Percentiles rank a stretch among this genome's conserved stretches.
These are phyloP conservation scores for Prunus mume DNA, from an alignment of 306 rosid genomes.

Conservation along the genomic window DNA sequence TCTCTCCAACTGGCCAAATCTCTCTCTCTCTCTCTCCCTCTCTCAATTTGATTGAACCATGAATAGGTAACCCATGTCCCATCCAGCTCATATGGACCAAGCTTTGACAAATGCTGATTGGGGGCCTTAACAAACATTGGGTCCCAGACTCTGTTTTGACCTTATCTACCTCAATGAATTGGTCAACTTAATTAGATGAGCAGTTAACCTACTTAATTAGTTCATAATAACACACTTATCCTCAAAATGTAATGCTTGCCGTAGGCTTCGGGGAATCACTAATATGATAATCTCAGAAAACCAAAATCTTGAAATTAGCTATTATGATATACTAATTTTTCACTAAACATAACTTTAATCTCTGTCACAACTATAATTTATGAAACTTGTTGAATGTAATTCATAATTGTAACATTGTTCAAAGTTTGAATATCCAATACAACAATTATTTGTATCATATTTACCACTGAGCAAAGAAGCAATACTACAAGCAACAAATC, in stretches of 20 bases:
- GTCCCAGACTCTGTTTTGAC: conserved; percentile 6
- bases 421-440: no score
- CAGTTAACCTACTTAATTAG: neutral
- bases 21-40: neutral
- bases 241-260: neutral
- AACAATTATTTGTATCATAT: no score
- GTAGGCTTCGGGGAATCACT: no score
- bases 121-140: conserved; percentile 6
- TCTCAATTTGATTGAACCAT: conserved; percentile 8
- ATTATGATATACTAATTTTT: no score
- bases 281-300: no score
- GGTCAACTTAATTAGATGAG: neutral
- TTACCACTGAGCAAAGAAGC: no score
- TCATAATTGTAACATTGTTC: no score
- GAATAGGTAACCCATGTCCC: conserved; percentile 15
- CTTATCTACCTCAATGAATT: neutral
- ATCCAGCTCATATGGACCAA: conserved; percentile 41
- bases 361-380: no score
- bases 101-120: neutral
- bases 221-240: neutral
- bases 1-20: neutral
- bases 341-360: no score
- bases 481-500: no score
- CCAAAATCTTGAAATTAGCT: no score
- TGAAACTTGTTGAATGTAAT: no score